phyloP scores from a whole-genome alignment of 225 moss, liverwort and hornwort species.

The Physcomitrium patens region DNA sequence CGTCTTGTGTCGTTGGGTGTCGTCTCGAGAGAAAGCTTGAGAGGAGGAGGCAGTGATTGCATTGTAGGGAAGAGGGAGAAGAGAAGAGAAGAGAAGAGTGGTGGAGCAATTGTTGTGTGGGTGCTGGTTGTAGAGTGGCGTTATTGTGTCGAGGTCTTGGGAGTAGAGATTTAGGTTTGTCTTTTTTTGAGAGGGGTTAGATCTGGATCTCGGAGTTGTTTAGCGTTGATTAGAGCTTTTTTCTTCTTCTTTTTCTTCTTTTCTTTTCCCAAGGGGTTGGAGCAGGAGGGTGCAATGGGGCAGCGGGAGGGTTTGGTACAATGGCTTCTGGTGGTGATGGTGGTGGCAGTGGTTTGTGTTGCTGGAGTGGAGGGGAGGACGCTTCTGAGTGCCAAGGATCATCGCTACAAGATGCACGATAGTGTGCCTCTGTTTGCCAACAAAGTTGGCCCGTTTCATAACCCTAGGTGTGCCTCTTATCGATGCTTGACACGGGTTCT shows the following conservation, averaged over 20 bases:
- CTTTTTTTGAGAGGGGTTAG: too few species aligned
- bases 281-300: constrained; percentile 4
- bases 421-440: constrained; percentile 90
- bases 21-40: too few species aligned
- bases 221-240: too few species aligned
- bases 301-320: neutral
- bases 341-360: neutral
- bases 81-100: too few species aligned
- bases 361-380: constrained; percentile 39
- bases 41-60: too few species aligned
- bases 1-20: too few species aligned
- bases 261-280: neutral
- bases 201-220: too few species aligned
- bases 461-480: constrained; percentile 65
- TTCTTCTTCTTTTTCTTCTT: neutral
- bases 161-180: too few species aligned
- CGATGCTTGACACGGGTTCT: neutral
- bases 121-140: too few species aligned
- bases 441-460: constrained; percentile 95
- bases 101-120: too few species aligned
- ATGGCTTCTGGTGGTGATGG: constrained; percentile 17
- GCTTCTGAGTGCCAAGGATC: constrained; percentile 61
- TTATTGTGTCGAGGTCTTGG: too few species aligned
- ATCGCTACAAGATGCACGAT: constrained; percentile 70
- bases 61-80: too few species aligned